Evolutionary conservation across 768 basidiomycete species (phyloP).

Genomic region (Pleurotus djamor): DNA sequence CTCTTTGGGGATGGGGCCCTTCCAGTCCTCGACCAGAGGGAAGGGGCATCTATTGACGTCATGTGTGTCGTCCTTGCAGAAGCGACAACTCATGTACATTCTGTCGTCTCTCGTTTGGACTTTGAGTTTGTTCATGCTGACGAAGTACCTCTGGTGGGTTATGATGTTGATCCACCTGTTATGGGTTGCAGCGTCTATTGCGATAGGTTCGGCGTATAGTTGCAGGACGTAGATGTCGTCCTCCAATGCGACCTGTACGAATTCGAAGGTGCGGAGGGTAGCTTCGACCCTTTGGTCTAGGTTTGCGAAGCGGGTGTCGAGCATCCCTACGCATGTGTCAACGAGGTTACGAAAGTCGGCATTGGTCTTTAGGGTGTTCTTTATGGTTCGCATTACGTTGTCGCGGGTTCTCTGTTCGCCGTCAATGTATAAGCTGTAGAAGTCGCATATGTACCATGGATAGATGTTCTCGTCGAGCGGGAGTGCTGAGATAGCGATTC

Average conservation of each 20-base stretch:
- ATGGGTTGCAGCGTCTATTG: not conserved
- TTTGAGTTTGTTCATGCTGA: not conserved
- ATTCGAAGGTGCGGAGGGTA: not conserved
- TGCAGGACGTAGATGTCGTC: not conserved
- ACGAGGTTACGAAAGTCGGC: not conserved
- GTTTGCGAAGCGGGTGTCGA: not conserved
- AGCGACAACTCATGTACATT: not conserved
- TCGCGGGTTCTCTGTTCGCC: not conserved
- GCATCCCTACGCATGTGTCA: not conserved
- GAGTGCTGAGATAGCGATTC: not conserved
- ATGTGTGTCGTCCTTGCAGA: constrained; percentile 3
- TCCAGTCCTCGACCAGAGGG: not conserved
- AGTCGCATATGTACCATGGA: not conserved
- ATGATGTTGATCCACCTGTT: not conserved
- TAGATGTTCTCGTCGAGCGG: not conserved
- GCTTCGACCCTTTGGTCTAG: not conserved
- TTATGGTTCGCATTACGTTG: not conserved
- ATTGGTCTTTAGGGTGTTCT: not conserved
- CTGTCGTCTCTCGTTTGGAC: not conserved
- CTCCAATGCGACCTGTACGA: not conserved
- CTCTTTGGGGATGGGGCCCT: not conserved
- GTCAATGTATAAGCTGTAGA: not conserved
- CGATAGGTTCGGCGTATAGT: not conserved
- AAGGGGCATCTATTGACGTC: not conserved
- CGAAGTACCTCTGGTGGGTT: not conserved